Conservation (phyloP, 305 asterid species). For the Fraxinus sp. region DNA sequence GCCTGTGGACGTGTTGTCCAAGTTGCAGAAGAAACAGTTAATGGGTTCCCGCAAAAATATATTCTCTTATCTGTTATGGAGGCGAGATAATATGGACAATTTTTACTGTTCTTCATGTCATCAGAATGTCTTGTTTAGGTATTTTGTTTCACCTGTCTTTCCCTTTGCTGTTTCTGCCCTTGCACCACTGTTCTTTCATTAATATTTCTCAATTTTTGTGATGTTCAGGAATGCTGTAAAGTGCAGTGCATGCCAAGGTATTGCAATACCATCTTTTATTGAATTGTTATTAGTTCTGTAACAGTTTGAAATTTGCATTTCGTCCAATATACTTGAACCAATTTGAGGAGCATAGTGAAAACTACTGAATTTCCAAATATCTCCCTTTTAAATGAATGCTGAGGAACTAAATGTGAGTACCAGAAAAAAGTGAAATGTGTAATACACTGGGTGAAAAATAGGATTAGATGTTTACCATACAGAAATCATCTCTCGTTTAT, state of each 20-base stretch:
- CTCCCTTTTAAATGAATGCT: not conserved
- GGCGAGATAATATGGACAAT: constrained; percentile 49
- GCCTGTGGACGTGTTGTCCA: constrained; percentile 38
- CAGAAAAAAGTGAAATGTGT: constrained; percentile 3
- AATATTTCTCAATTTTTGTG: constrained; percentile 32
- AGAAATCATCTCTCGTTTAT: not conserved
- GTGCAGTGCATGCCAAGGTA: constrained; percentile 93
- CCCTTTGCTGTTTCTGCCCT: not conserved
- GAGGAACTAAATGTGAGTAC: not conserved
- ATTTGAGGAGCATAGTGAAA: constrained; percentile 5
- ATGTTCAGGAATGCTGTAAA: constrained; percentile 64
- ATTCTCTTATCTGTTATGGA: constrained; percentile 56
- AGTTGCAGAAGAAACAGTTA: constrained; percentile 45
- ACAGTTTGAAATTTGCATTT: not conserved
- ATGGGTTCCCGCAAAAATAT: constrained; percentile 54
- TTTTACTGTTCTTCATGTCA: constrained; percentile 62
- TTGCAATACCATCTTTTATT: constrained; percentile 20
- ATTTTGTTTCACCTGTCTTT: constrained; percentile 27
- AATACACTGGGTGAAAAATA: constrained; percentile 14
- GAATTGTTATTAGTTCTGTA: constrained; percentile 4
- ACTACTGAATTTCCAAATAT: not conserved
- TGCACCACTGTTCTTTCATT: constrained; percentile 16
- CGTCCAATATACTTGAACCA: not conserved
- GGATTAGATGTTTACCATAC: not conserved
- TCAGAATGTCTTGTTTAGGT: constrained; percentile 63